Base-by-base conservation (phyloP, 345 rosid genomes). In the Salix dunnii region DNA sequence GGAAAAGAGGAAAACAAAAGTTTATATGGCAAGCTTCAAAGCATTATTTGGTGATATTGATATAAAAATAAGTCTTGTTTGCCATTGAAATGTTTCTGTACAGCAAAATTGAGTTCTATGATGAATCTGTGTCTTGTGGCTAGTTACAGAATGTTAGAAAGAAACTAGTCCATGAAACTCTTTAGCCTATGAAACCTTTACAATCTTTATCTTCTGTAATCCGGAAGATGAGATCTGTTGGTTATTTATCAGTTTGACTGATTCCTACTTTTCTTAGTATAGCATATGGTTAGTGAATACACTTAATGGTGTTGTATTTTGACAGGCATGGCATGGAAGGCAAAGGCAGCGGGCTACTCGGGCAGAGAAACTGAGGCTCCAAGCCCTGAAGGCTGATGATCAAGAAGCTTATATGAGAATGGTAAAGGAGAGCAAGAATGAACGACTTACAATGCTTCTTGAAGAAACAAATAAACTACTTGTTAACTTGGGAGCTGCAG, bases 261-360 rank as follows among this genome's bases (percentile, higher is more conserved):
- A 66, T 71, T 20, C 7, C 74, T 63, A 14, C 28, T 67, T 14
- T 30, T 70, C n/a, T 46, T 74, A 7, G 23, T 68, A 42, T 76
- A 69, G 42, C 35, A n/a, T 76, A 25, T 40, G 20, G 27, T 73
- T 23, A 23, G 16, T 30, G 53, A 31, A 40, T 9, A 23, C 62
- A 55, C 48, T 9, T 43, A 3, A n/a, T 25, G 63, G 16, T 21
- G 35, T 40, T 72, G 28, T 76, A 28, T 70, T 79, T 43, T 76
- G 67, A 80, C 84, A 96, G 99, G 94, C 94, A 14, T 96, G 99
- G 99, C 99, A 96, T 91, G 98, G 97, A 81, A 91, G 93, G 84
- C 99, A 96, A 88, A 88, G 98, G 83, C 99, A 96, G 71, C 98
- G 99, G 73, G 97, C 97, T 38, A 93, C 97, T 38, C 90, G 99